A percentile compares a stretch with the other conserved stretches of the same genome.
Evolutionary conservation across 1,139 yeast genomes (phyloP).

Genomic region (Yamadazyma diospyri): DNA sequence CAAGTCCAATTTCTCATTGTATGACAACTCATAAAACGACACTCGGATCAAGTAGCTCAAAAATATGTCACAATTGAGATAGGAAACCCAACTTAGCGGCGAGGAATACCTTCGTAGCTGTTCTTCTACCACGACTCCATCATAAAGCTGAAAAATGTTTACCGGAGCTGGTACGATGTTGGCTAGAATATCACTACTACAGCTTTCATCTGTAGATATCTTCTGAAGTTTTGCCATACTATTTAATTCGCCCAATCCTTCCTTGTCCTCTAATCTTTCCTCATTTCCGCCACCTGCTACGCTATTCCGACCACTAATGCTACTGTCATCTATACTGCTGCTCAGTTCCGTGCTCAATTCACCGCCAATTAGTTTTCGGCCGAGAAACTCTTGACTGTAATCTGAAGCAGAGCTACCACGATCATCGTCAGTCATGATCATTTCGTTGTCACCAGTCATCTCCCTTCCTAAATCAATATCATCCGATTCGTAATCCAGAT

Average conservation of each 20-base stretch:
- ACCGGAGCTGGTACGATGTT: neutral
- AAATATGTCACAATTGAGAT: constrained; percentile 3
- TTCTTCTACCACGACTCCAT: constrained; percentile 6
- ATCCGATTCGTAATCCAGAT: too few relatives aligned
- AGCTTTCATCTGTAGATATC: neutral
- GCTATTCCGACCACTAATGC: neutral
- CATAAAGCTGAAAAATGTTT: constrained; percentile 7
- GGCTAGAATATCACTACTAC: neutral
- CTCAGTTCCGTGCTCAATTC: too few relatives aligned
- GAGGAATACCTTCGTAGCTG: constrained; percentile 8
- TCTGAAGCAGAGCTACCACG: neutral
- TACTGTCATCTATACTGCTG: neutral
- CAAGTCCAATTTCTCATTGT: constrained; percentile 7
- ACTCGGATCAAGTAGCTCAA: constrained; percentile 2
- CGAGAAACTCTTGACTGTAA: neutral
- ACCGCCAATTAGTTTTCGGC: too few relatives aligned
- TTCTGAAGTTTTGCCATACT: neutral
- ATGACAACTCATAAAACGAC: constrained; percentile 2
- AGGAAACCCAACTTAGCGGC: constrained; percentile 11
- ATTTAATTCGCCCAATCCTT: neutral
- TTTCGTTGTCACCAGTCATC: neutral
- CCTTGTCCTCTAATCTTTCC: neutral
- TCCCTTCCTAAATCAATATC: too few relatives aligned
- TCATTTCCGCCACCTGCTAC: neutral
- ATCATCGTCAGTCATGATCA: neutral